Conservation (phyloP, 116 monocot species). For the Trichopus zeylanicus region DNA sequence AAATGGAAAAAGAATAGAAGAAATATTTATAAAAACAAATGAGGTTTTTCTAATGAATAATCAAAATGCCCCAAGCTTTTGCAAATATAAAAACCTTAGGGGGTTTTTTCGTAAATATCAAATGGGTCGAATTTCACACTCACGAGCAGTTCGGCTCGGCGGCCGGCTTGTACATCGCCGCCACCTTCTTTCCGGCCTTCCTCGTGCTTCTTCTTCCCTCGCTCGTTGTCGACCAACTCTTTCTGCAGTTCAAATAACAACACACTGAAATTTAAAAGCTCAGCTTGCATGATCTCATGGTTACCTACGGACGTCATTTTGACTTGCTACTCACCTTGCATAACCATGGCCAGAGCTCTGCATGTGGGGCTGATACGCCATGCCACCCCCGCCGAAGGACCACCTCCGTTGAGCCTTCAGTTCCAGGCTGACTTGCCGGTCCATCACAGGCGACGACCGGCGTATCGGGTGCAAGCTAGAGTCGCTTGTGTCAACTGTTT, state of each 20-base stretch:
- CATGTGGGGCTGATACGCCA: not conserved
- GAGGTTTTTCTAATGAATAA: no score
- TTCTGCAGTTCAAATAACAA: not conserved
- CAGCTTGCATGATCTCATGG: not conserved
- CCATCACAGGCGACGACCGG: not conserved
- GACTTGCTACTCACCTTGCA: not conserved
- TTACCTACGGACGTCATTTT: no score
- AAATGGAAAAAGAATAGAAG: no score
- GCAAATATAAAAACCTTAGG: no score
- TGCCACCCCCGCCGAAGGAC: not conserved
- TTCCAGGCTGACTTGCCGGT: not conserved
- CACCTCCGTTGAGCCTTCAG: not conserved
- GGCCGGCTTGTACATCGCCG: not conserved
- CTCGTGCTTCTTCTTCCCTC: not conserved
- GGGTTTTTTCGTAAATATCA: no score
- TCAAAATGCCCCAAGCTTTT: no score
- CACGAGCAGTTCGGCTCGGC: slow-evolving; percentile 17
- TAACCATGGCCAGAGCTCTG: not conserved
- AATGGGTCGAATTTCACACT: no score
- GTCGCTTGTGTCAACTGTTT: not conserved
- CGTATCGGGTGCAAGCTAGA: not conserved
- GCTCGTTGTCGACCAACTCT: not conserved
- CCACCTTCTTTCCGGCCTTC: not conserved
- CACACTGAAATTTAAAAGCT: not conserved
- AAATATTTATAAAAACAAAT: no score